These are phyloP conservation scores for Tremella fuciformis DNA, from an alignment of 768 basidiomycete genomes.

Conservation along the genomic window DNA sequence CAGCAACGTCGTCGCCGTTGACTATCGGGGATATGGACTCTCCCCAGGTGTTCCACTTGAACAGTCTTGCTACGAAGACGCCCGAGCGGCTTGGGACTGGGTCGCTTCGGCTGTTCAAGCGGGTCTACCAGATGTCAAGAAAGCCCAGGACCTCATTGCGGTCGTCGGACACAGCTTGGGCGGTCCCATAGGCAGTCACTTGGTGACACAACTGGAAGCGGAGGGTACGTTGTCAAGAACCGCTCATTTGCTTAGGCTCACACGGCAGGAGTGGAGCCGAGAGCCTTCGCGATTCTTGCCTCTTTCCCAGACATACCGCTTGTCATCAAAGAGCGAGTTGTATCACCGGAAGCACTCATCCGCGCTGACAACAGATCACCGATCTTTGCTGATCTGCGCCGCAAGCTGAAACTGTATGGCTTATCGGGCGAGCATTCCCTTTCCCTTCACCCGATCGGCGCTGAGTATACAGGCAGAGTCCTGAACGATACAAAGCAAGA, in stretches of 20 bases:
- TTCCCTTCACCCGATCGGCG: background rate
- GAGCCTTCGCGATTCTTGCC: background rate
- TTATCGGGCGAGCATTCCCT: background rate
- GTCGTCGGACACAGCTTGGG: background rate
- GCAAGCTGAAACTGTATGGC: background rate
- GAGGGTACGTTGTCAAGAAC: background rate
- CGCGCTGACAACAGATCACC: background rate
- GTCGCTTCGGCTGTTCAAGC: background rate
- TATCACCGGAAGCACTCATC: background rate
- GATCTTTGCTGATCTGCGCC: background rate
- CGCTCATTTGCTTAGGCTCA: background rate
- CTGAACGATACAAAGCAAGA: background rate
- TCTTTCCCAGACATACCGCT: background rate
- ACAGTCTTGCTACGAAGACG: background rate
- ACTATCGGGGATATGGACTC: constrained; percentile 2
- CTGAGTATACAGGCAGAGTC: background rate
- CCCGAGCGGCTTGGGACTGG: background rate
- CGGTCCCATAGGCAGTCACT: background rate
- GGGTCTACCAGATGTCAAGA: background rate
- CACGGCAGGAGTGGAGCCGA: background rate
- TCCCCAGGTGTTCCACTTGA: background rate
- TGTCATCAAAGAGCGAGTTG: background rate
- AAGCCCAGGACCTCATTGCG: background rate
- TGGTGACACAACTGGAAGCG: background rate
- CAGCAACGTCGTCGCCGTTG: background rate